Evolutionary conservation across 495 filamentous ascomycete species (phyloP), one percentile per base, ranked within the genome.

Genomic region (Chaetomium tenue): DNA sequence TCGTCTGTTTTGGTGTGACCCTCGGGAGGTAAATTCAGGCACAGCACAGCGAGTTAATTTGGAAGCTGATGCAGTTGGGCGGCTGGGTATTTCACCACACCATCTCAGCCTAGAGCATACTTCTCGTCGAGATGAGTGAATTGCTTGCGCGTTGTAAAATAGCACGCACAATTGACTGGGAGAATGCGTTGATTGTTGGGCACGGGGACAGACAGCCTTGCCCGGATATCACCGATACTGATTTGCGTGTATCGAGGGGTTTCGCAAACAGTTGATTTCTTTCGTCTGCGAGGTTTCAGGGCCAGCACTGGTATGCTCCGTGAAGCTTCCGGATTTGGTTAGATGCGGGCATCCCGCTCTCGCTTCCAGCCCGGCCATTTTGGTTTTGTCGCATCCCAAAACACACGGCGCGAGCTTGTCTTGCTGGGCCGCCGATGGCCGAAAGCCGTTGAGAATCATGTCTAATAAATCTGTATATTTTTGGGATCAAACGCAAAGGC

Each of bases 261-360:
- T 44, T 44, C 15, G 33, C 33, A 16, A 44, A 15, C 13, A 4
- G 3, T 26, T 12, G 23, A 16, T 33, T 58, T 57, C 46, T 28
- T 26, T 58, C 23, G 48, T 52, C 51, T 22, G 44, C 40, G 33
- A 33, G 23, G 57, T 50, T 50, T 53, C 56, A 60, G 58, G 2
- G 37, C 46, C 8, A 20, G n/a, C 46, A 23, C 46, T 22, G 42
- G 5, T 22, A 61, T 60, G n/a, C 30, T 59, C 57, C 57, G 57
- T 37, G 25, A 59, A 20, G 42, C 57, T 59, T 47, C 57, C 42
- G 18, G 5, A 48, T 59, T 1, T 30, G 42, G 57, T 61, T 52
- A 52, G 47, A 20, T 13, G n/a, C 59, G 46, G 59, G 20, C 59
- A 52, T 51, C 25, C 59, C 59, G 59, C 30, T 61, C 30, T 61